These are phyloP conservation scores for Phytophthora niederhauseri DNA, from an alignment of 352 stramenopile genomes.

Conservation along the genomic window DNA sequence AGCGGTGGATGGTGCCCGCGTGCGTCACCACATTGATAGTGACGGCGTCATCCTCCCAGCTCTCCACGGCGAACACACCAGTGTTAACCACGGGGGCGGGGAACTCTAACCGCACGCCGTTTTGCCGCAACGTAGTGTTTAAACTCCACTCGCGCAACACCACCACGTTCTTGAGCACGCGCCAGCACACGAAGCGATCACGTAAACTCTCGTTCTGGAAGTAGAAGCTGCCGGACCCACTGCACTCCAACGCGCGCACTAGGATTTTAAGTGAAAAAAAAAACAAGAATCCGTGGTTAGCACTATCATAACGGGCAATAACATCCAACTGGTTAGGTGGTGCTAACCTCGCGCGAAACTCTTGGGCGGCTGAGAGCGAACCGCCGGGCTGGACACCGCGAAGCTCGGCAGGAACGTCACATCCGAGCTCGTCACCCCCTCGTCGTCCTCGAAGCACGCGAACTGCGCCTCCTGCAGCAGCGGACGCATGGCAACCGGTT, in stretches of 20 bases:
- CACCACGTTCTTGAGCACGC: slow-evolving; percentile 75
- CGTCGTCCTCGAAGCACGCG: slow-evolving; percentile 74
- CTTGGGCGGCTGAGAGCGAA: slow-evolving; percentile 51
- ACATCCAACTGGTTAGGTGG: not conserved
- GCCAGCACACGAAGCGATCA: slow-evolving; percentile 78
- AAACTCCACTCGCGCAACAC: slow-evolving; percentile 79
- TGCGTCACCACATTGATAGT: slow-evolving; percentile 71
- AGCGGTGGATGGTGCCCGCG: slow-evolving; percentile 70
- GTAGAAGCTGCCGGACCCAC: slow-evolving; percentile 71
- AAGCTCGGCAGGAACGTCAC: slow-evolving; percentile 35
- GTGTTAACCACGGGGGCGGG: slow-evolving; percentile 59
- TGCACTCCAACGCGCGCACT: slow-evolving; percentile 74
- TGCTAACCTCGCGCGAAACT: slow-evolving; percentile 57
- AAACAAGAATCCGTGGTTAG: slow-evolving; percentile 20
- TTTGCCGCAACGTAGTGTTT: slow-evolving; percentile 59
- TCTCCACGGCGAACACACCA: slow-evolving; percentile 66
- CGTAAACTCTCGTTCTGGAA: slow-evolving; percentile 72
- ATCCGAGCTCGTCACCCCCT: slow-evolving; percentile 27
- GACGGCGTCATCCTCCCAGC: slow-evolving; percentile 60
- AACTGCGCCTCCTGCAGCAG: slow-evolving; percentile 73
- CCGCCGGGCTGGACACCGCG: slow-evolving; percentile 37
- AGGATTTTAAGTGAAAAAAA: slow-evolving; percentile 3
- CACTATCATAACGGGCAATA: slow-evolving; percentile 14
- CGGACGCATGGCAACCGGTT: slow-evolving; percentile 31
- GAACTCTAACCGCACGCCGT: slow-evolving; percentile 64